Evolutionary conservation across 2,329 filamentous ascomycete species (phyloP).

Genomic region (Hymenoscyphus repandus): DNA sequence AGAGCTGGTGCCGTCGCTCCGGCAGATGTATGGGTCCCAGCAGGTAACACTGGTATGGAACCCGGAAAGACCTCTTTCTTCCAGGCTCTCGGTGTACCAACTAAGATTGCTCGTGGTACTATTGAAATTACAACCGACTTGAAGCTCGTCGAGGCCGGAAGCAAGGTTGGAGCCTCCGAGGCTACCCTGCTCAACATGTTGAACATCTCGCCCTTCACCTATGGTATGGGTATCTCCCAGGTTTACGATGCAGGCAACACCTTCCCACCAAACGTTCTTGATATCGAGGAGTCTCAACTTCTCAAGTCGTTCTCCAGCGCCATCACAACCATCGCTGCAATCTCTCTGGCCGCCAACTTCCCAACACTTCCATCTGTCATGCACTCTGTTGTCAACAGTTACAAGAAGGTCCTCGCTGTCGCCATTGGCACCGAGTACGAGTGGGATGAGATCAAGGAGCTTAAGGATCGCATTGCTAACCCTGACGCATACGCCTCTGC

Average conservation of each 20-base stretch:
- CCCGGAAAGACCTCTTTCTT: slow-evolving; percentile 99
- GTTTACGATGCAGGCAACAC: slow-evolving; percentile 97
- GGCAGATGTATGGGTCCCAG: slow-evolving; percentile 87
- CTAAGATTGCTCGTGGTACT: slow-evolving; percentile 99
- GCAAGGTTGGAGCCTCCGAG: slow-evolving; percentile 97
- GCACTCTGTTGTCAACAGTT: slow-evolving; percentile 93
- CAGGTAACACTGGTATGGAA: slow-evolving; percentile 99
- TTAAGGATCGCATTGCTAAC: slow-evolving; percentile 99
- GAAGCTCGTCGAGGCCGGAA: slow-evolving; percentile 90
- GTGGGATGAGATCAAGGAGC: slow-evolving; percentile 93
- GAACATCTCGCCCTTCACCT: slow-evolving; percentile 99
- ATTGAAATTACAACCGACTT: slow-evolving; percentile 99
- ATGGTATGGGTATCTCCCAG: slow-evolving; percentile 93
- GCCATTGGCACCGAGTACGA: slow-evolving; percentile 85
- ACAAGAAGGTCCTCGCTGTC: slow-evolving; percentile 94
- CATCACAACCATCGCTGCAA: slow-evolving; percentile 78
- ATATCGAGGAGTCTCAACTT: slow-evolving; percentile 93
- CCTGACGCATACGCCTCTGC: slow-evolving; percentile 90
- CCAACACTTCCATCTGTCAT: slow-evolving; percentile 94
- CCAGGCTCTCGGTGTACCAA: slow-evolving; percentile 99
- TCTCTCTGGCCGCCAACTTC: slow-evolving; percentile 92
- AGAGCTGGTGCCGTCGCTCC: slow-evolving; percentile 97
- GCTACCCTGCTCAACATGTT: slow-evolving; percentile 99
- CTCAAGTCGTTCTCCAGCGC: slow-evolving; percentile 75
- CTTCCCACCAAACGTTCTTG: slow-evolving; percentile 80